Percentiles rank a stretch among this genome's conserved stretches.
These are phyloP conservation scores for Apophysomyces variabilis DNA, from an alignment of 371 early-diverging fungal species.

Conservation along the genomic window DNA sequence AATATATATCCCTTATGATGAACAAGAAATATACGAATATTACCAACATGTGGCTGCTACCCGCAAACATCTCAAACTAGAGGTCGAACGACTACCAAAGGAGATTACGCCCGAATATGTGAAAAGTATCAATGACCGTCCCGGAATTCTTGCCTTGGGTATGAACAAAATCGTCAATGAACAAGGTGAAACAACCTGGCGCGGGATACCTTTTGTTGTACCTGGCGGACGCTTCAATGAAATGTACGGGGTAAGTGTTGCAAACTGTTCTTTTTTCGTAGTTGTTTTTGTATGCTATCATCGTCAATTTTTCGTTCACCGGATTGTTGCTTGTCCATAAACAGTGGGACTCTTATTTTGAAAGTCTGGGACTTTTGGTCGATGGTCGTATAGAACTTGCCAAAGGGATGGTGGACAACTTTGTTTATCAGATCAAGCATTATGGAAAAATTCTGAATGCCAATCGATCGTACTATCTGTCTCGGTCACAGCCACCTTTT, in stretches of 20 bases:
- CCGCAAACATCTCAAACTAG: constrained; percentile 71
- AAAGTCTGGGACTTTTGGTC: constrained; percentile 78
- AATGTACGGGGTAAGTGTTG: constrained; percentile 77
- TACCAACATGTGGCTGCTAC: constrained; percentile 67
- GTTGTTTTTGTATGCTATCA: too few relatives aligned
- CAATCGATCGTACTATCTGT: constrained; percentile 92
- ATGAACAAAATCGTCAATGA: constrained; percentile 61
- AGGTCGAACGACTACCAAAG: constrained; percentile 83
- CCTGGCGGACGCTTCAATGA: constrained; percentile 97
- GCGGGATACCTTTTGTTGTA: constrained; percentile 89
- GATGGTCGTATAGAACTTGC: constrained; percentile 83
- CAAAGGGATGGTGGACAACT: constrained; percentile 93
- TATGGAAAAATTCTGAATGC: constrained; percentile 97
- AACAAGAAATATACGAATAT: constrained; percentile 75
- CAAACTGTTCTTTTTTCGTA: too few relatives aligned
- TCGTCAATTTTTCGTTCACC: too few relatives aligned
- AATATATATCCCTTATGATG: constrained; percentile 87
- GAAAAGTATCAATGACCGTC: constrained; percentile 79
- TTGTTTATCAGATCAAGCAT: constrained; percentile 89
- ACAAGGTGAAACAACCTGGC: constrained; percentile 46
- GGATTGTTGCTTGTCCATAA: too few relatives aligned
- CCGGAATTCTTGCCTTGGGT: constrained; percentile 88
- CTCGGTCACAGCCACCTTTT: constrained; percentile 94
- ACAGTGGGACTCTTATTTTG: constrained; percentile 92
- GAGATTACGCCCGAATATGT: constrained; percentile 87